A percentile compares a stretch with the other conserved stretches of the same genome.
Evolutionary conservation across 2,329 filamentous ascomycete genomes (phyloP).

Genomic region (Mollisia scopiformis): DNA sequence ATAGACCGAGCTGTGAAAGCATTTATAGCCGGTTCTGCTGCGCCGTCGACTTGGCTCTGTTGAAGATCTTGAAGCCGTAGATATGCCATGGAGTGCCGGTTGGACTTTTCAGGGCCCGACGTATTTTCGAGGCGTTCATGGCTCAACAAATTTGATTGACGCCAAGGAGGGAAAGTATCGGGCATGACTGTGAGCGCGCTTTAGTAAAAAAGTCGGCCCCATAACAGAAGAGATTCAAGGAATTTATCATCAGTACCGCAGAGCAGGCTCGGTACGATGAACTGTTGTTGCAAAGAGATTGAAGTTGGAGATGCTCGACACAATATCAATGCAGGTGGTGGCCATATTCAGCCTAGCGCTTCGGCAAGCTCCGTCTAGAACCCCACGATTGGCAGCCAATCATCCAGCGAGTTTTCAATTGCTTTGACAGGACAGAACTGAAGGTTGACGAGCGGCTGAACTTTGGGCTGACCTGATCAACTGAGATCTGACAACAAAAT

Average conservation of each 20-base stretch:
- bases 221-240: neutral
- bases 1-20: neutral
- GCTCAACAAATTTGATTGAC: neutral
- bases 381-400: slow-evolving; percentile 5
- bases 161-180: neutral
- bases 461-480: slow-evolving; percentile 4
- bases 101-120: neutral
- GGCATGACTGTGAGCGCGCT: neutral
- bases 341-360: neutral
- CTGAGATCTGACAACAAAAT: slow-evolving; percentile 1
- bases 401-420: neutral
- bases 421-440: neutral
- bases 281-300: neutral
- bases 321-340: neutral
- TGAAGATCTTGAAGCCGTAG: neutral
- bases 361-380: neutral
- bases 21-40: neutral
- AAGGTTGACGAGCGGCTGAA: neutral
- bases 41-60: neutral
- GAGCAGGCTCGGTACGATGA: neutral
- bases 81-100: neutral
- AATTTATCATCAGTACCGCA: neutral
- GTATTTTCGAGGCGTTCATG: neutral
- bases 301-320: neutral
- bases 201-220: neutral